A percentile compares a stretch with the other conserved stretches of the same genome.
These are phyloP conservation scores for Asterochloris erici DNA, from an alignment of 139 green algal genomes.

Conservation along the genomic window DNA sequence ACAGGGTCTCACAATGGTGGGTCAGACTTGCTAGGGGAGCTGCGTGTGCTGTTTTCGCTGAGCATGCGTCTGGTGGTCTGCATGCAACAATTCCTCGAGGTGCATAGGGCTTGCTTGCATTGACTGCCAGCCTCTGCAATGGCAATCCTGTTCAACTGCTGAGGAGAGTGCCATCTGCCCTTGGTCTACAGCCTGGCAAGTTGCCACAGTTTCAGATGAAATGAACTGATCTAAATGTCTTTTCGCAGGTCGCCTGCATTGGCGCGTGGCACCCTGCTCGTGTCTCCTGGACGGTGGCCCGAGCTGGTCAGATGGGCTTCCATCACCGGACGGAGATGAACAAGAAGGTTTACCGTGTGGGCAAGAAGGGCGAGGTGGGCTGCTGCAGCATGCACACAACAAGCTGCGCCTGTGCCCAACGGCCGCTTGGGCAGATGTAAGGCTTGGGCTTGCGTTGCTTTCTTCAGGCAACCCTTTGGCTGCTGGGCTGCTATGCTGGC, in stretches of 20 bases:
- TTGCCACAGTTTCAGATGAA: not conserved
- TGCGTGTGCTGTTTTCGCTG: not conserved
- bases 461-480: no score
- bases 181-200: not conserved
- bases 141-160: not conserved
- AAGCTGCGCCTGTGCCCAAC: no score
- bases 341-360: slow-evolving; percentile 99
- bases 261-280: slow-evolving; percentile 97
- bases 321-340: slow-evolving; percentile 99
- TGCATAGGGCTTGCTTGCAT: not conserved
- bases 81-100: not conserved
- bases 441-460: no score
- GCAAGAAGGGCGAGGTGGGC: slow-evolving; percentile 82
- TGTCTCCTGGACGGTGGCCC: slow-evolving; percentile 94
- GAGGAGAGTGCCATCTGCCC: not conserved
- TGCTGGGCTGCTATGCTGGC: no score
- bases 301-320: slow-evolving; percentile 94
- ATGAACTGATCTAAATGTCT: not conserved
- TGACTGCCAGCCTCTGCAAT: not conserved
- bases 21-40: not conserved
- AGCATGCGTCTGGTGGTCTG: not conserved
- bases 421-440: no score
- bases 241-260: slow-evolving; percentile 86
- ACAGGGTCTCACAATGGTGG: not conserved
- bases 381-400: no score